Evolutionary conservation across 2,329 filamentous ascomycete genomes (phyloP).

Genomic region (Lomentospora prolificans): DNA sequence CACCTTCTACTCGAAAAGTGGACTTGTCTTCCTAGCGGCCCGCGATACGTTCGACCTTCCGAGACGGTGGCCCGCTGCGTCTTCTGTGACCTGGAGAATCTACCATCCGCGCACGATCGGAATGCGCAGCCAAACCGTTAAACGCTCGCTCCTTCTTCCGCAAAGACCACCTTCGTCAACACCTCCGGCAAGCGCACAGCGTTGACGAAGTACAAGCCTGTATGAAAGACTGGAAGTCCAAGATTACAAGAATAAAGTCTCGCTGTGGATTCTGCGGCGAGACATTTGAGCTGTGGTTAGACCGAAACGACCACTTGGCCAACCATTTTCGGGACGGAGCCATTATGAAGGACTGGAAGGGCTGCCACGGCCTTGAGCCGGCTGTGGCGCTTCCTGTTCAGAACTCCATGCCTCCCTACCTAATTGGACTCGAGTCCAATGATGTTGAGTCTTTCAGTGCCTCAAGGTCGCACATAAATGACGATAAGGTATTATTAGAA

Average conservation of each 20-base stretch:
- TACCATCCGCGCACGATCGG: constrained; percentile 27
- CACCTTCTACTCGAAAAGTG: constrained; percentile 35
- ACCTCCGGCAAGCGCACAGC: constrained; percentile 30
- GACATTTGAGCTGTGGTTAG: constrained; percentile 22
- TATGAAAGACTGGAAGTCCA: constrained; percentile 30
- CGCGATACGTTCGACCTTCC: constrained; percentile 26
- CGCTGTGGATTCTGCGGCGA: constrained; percentile 28
- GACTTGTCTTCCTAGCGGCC: constrained; percentile 31
- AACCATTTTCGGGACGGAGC: constrained; percentile 28
- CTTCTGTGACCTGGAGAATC: constrained; percentile 24
- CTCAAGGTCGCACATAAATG: constrained; percentile 4
- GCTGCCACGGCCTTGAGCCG: constrained; percentile 28
- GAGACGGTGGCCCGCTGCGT: constrained; percentile 29
- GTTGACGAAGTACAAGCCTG: constrained; percentile 31
- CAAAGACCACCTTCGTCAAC: constrained; percentile 34
- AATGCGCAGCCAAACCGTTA: constrained; percentile 39
- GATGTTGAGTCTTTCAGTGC: constrained; percentile 22
- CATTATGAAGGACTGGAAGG: constrained; percentile 29
- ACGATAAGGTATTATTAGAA: constrained; percentile 9
- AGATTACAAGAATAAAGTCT: constrained; percentile 18
- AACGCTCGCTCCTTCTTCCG: constrained; percentile 33
- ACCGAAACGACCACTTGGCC: constrained; percentile 26
- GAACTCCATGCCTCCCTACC: constrained; percentile 29
- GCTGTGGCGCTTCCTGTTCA: constrained; percentile 25
- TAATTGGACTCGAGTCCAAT: constrained; percentile 28